Conservation (phyloP, 2,329 filamentous ascomycete genomes). For the Aspergillus cejpii region DNA sequence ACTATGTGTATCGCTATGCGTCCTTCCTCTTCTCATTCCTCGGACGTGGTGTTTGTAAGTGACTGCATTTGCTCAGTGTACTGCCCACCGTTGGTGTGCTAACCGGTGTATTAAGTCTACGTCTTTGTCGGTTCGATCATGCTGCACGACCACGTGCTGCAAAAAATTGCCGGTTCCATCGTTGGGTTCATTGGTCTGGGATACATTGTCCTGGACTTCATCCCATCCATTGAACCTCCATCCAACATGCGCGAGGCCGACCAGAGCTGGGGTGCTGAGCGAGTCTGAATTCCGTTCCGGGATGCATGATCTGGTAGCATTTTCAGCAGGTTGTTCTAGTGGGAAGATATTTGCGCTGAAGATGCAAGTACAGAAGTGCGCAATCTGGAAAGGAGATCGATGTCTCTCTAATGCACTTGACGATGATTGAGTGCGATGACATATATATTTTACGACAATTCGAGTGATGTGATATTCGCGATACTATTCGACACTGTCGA, state of each 20-base stretch:
- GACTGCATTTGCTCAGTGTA: not conserved
- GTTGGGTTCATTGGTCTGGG: conserved; percentile 70
- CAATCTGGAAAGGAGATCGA: not conserved
- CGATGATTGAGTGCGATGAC: conserved; percentile 20
- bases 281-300: conserved; percentile 56
- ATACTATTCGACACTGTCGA: not conserved
- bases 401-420: conserved; percentile 14
- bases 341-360: too few species aligned
- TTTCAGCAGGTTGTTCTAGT: not conserved
- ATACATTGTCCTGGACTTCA: conserved; percentile 69
- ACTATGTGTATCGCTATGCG: conserved; percentile 85
- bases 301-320: not conserved
- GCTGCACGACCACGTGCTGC: conserved; percentile 59
- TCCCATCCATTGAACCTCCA: conserved; percentile 71
- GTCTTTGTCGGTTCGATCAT: conserved; percentile 87
- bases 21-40: conserved; percentile 98
- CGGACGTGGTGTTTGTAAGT: conserved; percentile 88
- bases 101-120: conserved; percentile 62
- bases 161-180: conserved; percentile 68
- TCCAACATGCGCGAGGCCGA: conserved; percentile 76
- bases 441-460: conserved; percentile 13
- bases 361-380: not conserved
- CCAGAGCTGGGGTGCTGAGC: conserved; percentile 68
- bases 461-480: conserved; percentile 3
- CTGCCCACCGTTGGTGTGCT: not conserved